Base-by-base conservation (phyloP, 306 rosid species). In the Cucurbita maxima region DNA sequence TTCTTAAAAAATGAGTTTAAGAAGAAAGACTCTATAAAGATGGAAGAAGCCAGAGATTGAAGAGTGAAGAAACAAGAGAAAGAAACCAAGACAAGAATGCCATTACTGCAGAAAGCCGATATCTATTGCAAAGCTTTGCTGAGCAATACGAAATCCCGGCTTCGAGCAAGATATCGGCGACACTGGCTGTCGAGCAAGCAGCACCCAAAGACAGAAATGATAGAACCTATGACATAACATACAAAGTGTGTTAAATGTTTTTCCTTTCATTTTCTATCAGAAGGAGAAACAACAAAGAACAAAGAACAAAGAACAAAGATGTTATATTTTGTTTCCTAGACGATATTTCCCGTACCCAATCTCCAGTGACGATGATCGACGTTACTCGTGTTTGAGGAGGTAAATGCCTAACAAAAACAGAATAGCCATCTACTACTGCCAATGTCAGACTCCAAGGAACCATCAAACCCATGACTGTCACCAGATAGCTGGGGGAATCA, bases 21-120 rank as follows among this genome's bases (percentile, higher is more conserved):
- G 25, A 38, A 61, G 69, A 63, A 40, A 1, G 10, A 41, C 51
- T 38, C 79, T 81, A 89, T 69, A 89, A 69, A 34, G 89, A 81
- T 59, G 92, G 86, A 61, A 88, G 88, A 74, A 90, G 81, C 98
- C 98, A 92, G 67, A 89, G 83, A 82, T 92, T 92, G 80, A 92
- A 90, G 58, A 92, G 84, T 78, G 87, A 90, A 5, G 91, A 88
- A 74, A 86, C 83, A 16, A 77, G 47, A 51, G 89, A 81, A 73
- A 90, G 90, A 76, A 89, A 88, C 98, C 98, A 92, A 66, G 96
- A 88, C 68, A 89, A 87, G 84, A 90, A 89, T 47, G 98, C 95
- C 98, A 92, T 90, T 54, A 87, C 84, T 52, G 96, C 89, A 30
- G 98, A 92, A 59, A 92, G 77, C 63, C 84, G 96, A 76, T 83